Evolutionary conservation across 495 filamentous ascomycete genomes (phyloP), one percentile per base, ranked within the genome.

Genomic region (Aspergillus incahuasiensis): DNA sequence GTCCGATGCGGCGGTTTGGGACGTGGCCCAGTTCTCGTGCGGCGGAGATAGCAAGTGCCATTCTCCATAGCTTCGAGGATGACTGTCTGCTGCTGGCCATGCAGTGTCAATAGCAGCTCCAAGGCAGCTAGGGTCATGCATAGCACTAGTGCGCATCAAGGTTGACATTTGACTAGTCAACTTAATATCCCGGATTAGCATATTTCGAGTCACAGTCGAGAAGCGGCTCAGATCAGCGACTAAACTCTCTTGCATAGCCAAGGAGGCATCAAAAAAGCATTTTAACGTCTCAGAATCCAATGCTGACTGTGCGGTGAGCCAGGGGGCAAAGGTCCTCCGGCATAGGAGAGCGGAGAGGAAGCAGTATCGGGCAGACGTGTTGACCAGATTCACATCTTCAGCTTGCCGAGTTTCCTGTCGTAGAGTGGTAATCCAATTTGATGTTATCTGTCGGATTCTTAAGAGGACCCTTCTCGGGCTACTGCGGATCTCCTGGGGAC

Each of bases 141-240:
- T 32, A 30, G 68, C 55, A 1, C 62, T 49, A 32, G 9, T 5
- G 13, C 41, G 54, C 42, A 83, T 21, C 7, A 69, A 52, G 16
- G 30, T 1, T 12, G 66, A 66, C 6, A 84, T 64, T 21, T 55
- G 49, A 60, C 67, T 64, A 0, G 68, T 54, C 64, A 77, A 68
- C 42, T 79, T 80, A 5, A 78, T 61, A 48, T 82, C 82, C 2
- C 70, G 72, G 11, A 80, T 54, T 0, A 82, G 54, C 22, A 78
- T 68, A 40, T 68, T 74, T 45, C 42, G 49, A 3, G 64, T 54
- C 1, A 34, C 4, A 19, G 16, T 32, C 13, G 61, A n/a, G 3
- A 66, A 53, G 8, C 53, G 32, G 28, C 20, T 48, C 16, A 62
- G 19, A 25, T 67, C 65, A 18, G 50, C 47, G 7, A 62, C 48